phyloP scores from a whole-genome alignment of 1,284 basidiomycete species.

The Heimioporus retisporus region DNA sequence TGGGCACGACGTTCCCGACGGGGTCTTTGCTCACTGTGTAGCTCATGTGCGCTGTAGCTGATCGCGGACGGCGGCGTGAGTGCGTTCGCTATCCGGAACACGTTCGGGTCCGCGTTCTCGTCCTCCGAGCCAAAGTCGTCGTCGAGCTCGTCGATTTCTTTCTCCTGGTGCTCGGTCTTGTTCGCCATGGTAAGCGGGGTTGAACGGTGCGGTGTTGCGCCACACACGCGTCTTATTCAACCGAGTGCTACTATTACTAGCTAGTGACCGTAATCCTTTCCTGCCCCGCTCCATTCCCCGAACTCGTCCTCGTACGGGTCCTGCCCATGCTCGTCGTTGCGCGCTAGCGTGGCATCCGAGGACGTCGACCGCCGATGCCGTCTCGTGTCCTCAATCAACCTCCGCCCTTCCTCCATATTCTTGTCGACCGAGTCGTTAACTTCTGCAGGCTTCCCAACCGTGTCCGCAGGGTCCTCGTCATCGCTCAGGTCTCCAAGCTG shows the following conservation, averaged over 20 bases:
- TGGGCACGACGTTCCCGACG: neutral
- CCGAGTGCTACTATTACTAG: neutral
- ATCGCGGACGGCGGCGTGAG: constrained; percentile 50
- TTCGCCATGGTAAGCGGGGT: constrained; percentile 24
- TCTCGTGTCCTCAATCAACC: constrained; percentile 41
- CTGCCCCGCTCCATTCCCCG: constrained; percentile 42
- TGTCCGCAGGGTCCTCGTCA: constrained; percentile 53
- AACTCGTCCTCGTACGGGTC: constrained; percentile 46
- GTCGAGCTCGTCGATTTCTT: constrained; percentile 62
- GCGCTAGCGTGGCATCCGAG: constrained; percentile 50
- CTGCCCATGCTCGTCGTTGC: constrained; percentile 34
- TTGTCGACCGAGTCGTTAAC: constrained; percentile 12
- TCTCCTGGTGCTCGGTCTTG: constrained; percentile 37
- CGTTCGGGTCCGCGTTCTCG: constrained; percentile 48
- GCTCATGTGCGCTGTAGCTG: constrained; percentile 54
- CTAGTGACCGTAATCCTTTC: constrained; percentile 18
- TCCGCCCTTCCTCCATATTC: constrained; percentile 28
- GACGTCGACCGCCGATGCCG: constrained; percentile 46
- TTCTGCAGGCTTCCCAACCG: constrained; percentile 21
- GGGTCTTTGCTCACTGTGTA: constrained; percentile 61
- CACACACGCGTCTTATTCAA: constrained; percentile 22
- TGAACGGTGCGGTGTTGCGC: constrained; percentile 4
- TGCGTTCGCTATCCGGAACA: constrained; percentile 59
- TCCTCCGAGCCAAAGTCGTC: constrained; percentile 53
- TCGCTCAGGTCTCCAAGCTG: constrained; percentile 74